phyloP scores from a whole-genome alignment of 1,139 yeast genomes.

The Protomyces arabidopsidicola region DNA sequence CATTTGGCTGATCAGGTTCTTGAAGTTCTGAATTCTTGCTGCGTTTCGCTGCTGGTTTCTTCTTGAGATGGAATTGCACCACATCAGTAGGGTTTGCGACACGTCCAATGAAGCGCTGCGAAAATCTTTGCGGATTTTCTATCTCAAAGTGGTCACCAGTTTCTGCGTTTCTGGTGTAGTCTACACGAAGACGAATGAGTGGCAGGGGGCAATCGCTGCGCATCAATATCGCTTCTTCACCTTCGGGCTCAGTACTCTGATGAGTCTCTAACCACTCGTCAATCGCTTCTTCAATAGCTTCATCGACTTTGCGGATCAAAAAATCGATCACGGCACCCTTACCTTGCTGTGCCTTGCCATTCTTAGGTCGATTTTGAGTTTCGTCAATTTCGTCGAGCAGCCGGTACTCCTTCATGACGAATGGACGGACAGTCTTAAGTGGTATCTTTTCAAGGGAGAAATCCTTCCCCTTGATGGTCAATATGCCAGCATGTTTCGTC shows the following conservation, averaged over 20 bases:
- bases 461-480: slow-evolving; percentile 57
- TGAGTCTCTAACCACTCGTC: slow-evolving; percentile 45
- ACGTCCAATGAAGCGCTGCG: slow-evolving; percentile 81
- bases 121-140: slow-evolving; percentile 83
- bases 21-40: background rate
- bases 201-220: slow-evolving; percentile 55
- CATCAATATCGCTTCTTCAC: slow-evolving; percentile 33
- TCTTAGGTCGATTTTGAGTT: slow-evolving; percentile 39
- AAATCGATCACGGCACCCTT: slow-evolving; percentile 59
- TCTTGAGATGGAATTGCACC: slow-evolving; percentile 60
- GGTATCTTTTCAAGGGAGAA: slow-evolving; percentile 63
- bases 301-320: slow-evolving; percentile 55
- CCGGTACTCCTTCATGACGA: slow-evolving; percentile 62
- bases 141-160: slow-evolving; percentile 63
- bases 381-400: slow-evolving; percentile 58
- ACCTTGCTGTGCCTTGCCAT: slow-evolving; percentile 45
- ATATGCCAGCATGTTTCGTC: slow-evolving; percentile 64
- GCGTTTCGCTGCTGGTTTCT: slow-evolving; percentile 27
- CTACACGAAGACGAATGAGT: slow-evolving; percentile 72
- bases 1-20: slow-evolving; percentile 29
- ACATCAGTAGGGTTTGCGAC: slow-evolving; percentile 90
- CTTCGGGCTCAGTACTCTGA: slow-evolving; percentile 31
- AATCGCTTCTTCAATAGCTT: slow-evolving; percentile 58
- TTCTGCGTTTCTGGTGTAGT: slow-evolving; percentile 57
- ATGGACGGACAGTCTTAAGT: slow-evolving; percentile 75